Base-by-base conservation (phyloP, 768 basidiomycete species). In the Boletus rufocinnamomeus region DNA sequence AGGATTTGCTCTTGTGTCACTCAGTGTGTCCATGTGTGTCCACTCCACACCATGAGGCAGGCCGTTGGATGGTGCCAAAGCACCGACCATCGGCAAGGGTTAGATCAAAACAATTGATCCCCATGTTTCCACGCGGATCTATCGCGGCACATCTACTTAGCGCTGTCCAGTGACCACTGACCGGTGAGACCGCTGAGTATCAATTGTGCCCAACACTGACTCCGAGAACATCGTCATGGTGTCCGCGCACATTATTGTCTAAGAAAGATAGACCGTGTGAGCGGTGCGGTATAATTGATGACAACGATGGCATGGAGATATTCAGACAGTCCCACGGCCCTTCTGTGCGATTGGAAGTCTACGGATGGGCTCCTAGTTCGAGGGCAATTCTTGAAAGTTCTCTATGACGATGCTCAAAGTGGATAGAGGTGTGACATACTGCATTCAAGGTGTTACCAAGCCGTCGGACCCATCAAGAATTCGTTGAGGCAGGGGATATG, bases 181-280 rank as follows among this genome's bases (percentile, higher is more conserved):
- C 25, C 48, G 48, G 48, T 35, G 59, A 34, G 1, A 11, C 25
- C 48, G 48, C 55, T 35, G 59, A 34, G 50, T 46, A 45, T 59
- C n/a, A 41, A 45, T 23, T 46, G 10, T 10, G n/a, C 32, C 17
- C 6, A 37, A 28, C 17, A 21, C 19, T 17, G 27, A n/a, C 59
- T 38, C 50, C 32, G 57, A 34, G 28, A 51, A 28, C 11, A 16
- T n/a, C 14, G 1, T 5, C 27, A 23, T 28, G 8, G 21, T 21
- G 8, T 38, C 25, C n/a, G 16, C 19, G 37, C 37, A 14, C 10
- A 25, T 19, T 10, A 17, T 28, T 27, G 6, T 23, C 45, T 27
- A 9, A 27, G 17, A 0, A 19, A 19, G 25, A 6, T 25, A 27
- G 27, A 19, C 28, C 17, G 25, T 19, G 9, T 27, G 7, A 46